Evolutionary conservation across 768 basidiomycete species (phyloP).

Genomic region (Lactifluus piperatus): DNA sequence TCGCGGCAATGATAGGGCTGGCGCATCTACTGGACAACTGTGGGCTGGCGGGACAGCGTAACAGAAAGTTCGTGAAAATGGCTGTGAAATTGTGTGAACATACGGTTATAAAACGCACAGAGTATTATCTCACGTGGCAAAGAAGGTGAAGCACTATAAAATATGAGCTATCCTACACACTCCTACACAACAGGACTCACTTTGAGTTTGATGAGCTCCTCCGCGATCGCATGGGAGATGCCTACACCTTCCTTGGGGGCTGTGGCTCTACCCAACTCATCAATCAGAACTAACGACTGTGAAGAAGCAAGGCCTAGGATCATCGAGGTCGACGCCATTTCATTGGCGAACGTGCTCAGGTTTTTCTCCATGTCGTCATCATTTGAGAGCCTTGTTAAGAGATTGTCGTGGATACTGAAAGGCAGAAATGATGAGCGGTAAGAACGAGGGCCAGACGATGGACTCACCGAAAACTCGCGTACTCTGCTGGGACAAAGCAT

Average conservation of each 20-base stretch:
- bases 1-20: background rate
- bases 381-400: constrained; percentile 85
- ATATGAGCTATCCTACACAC: background rate
- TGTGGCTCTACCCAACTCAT: constrained; percentile 92
- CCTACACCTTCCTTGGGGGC: constrained; percentile 75
- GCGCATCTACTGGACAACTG: constrained; percentile 63
- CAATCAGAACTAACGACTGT: constrained; percentile 72
- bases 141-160: constrained; percentile 73
- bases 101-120: background rate
- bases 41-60: constrained; percentile 68
- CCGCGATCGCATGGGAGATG: constrained; percentile 78
- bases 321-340: constrained; percentile 91
- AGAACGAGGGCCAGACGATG: background rate
- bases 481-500: constrained; percentile 89
- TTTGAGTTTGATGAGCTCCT: constrained; percentile 62
- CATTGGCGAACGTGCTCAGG: constrained; percentile 89
- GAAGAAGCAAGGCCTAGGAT: constrained; percentile 73
- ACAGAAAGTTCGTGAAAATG: constrained; percentile 76
- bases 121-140: constrained; percentile 59
- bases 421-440: background rate
- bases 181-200: constrained; percentile 32
- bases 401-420: constrained; percentile 65
- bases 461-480: constrained; percentile 73
- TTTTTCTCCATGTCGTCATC: constrained; percentile 88
- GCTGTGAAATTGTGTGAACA: constrained; percentile 27